Evolutionary conservation across 805 yeast species (phyloP).

Genomic region (Saccharomycopsis babjevae): DNA sequence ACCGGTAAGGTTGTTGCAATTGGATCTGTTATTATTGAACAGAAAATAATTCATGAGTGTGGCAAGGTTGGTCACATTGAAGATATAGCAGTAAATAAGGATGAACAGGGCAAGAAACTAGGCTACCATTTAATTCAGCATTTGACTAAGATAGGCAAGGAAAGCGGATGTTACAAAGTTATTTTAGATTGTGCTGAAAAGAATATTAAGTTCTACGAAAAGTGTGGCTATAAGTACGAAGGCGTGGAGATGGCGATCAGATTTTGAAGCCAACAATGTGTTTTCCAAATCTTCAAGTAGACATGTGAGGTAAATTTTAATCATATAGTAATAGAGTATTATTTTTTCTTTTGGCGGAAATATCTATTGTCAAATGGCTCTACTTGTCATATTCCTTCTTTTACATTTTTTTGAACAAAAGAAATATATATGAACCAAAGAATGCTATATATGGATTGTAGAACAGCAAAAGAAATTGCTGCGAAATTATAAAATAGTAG

Average conservation of each 20-base stretch:
- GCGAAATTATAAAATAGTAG: too few species aligned
- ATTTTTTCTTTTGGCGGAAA: not conserved
- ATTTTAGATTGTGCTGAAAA: constrained; percentile 81
- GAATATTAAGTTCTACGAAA: constrained; percentile 77
- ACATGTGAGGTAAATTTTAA: not conserved
- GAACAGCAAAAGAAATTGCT: too few species aligned
- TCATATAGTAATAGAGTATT: not conserved
- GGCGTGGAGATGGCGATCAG: constrained; percentile 64
- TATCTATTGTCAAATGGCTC: too few species aligned
- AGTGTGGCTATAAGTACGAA: constrained; percentile 63
- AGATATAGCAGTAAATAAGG: constrained; percentile 71
- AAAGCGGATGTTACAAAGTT: constrained; percentile 71
- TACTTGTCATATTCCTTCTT: too few species aligned
- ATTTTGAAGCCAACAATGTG: constrained; percentile 21
- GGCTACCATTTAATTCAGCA: constrained; percentile 60
- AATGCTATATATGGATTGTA: too few species aligned
- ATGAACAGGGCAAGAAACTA: constrained; percentile 75
- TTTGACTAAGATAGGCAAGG: constrained; percentile 48
- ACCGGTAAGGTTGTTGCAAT: constrained; percentile 59
- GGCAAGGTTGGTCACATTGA: constrained; percentile 91
- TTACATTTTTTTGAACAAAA: too few species aligned
- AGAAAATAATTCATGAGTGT: constrained; percentile 72
- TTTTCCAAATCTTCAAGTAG: not conserved
- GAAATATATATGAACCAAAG: too few species aligned
- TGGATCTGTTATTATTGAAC: constrained; percentile 73